Conservation (phyloP, 31 red algal genomes). For the Bonnemaisonia californica region DNA sequence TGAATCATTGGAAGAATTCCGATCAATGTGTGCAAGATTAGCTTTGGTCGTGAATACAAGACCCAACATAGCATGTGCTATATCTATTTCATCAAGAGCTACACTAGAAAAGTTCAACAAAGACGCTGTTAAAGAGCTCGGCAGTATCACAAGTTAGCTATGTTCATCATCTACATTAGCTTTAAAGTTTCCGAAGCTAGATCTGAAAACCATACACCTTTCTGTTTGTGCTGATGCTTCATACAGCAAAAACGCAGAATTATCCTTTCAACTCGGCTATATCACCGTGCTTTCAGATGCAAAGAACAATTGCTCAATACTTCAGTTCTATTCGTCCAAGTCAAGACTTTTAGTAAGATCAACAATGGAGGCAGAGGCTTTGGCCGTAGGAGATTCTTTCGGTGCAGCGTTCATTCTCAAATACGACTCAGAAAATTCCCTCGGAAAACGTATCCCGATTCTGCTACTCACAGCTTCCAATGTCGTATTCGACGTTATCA, state of each 20-base stretch:
- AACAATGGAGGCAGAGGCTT: conserved; percentile 6
- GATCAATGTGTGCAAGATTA: conserved; percentile 18
- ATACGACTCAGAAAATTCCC: conserved; percentile 11
- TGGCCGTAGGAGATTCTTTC: conserved; percentile 19
- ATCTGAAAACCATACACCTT: conserved; percentile 10
- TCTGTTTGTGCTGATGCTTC: conserved; percentile 31
- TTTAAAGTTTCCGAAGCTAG: conserved; percentile 11
- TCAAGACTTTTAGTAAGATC: not conserved
- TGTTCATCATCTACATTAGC: not conserved
- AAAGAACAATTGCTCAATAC: not conserved
- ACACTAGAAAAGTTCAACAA: not conserved
- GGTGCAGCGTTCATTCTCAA: conserved; percentile 21
- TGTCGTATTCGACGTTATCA: conserved; percentile 39
- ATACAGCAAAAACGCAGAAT: conserved; percentile 7
- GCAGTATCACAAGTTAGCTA: not conserved
- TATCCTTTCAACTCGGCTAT: conserved; percentile 20
- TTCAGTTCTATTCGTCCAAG: conserved; percentile 30
- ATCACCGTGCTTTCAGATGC: conserved; percentile 22
- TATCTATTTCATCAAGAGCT: not conserved
- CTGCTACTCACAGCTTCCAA: conserved; percentile 41
- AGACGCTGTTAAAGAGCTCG: not conserved
- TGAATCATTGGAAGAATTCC: not conserved
- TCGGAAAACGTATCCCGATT: conserved; percentile 8
- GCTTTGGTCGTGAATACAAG: conserved; percentile 6
- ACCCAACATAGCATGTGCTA: conserved; percentile 24